Conservation (phyloP, 768 basidiomycete genomes). For the Lentinula edodes region DNA sequence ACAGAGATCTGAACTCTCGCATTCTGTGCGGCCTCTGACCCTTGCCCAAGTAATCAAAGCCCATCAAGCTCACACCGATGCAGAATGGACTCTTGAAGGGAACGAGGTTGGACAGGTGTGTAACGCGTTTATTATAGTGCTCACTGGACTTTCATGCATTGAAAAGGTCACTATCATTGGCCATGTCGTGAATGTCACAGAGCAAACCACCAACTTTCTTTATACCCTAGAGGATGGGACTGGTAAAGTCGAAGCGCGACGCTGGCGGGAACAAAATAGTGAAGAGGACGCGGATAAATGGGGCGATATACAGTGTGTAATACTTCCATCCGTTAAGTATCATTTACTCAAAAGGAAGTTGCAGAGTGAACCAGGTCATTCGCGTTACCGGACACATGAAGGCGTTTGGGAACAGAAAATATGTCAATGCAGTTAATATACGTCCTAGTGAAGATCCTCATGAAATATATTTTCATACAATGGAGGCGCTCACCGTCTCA, state of each 20-base stretch:
- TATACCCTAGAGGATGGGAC: constrained; percentile 87
- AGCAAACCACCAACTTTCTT: constrained; percentile 74
- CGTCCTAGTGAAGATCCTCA: constrained; percentile 61
- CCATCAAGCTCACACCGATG: constrained; percentile 80
- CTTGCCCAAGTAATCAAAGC: constrained; percentile 72
- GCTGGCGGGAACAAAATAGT: constrained; percentile 70
- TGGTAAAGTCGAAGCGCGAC: constrained; percentile 68
- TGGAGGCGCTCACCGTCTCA: constrained; percentile 69
- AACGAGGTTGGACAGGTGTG: constrained; percentile 75
- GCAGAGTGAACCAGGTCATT: constrained; percentile 72
- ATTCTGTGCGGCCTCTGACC: constrained; percentile 68
- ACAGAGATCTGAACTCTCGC: constrained; percentile 31
- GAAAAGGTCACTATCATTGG: constrained; percentile 18
- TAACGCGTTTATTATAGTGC: constrained; percentile 4
- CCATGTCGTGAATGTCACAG: constrained; percentile 53
- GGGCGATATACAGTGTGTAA: constrained; percentile 40
- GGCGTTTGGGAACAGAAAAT: constrained; percentile 72
- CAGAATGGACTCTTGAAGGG: constrained; percentile 83
- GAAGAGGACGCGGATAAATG: constrained; percentile 49
- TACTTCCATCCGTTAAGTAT: background rate
- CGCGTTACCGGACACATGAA: constrained; percentile 81
- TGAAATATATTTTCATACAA: constrained; percentile 78
- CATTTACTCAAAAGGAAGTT: background rate
- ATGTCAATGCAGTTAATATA: constrained; percentile 75
- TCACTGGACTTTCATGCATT: background rate